Evolutionary conservation across 495 filamentous ascomycete species (phyloP), one percentile per base, ranked within the genome.

Genomic region (Aspergillus hancockii): DNA sequence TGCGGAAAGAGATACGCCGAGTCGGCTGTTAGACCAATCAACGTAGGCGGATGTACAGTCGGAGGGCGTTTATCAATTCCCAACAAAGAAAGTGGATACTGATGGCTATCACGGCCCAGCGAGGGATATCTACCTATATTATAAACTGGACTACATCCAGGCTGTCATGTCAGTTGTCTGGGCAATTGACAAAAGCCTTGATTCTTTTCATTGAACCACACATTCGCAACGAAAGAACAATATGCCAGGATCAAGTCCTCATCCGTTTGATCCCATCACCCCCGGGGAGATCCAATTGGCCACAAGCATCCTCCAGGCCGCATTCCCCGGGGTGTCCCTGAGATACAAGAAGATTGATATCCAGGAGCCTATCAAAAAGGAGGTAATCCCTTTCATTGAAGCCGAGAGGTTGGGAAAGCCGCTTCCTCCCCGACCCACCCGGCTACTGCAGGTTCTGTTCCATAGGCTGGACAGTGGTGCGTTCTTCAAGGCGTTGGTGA

Each of bases 331-430:
- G 16, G 70, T 74, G 21, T 63, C 72, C 54, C 61, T 79, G 54
- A 71, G 76, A 10, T 75, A 76, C 53, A 79, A 79, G 55, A 67
- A 73, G 18, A 78, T 79, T 60, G 76, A 79, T 61, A 66, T 79
- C 12, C 69, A 77, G 10, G 75, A 78, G 43, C 75, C 75, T 12
- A 65, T 70, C 61, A 78, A 78, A 49, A 63, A 70, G 57, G 75
- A 78, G 36, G 71, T 74, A 1, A 53, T 78, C 28, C 75, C 75
- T 8, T 78, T 73, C 49, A 67, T 78, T 13, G 75, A 78, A 57
- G 74, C 75, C 7, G 75, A 78, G 52, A 58, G 75, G 1, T 65
- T 68, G 13, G 62, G 72, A 16, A 58, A 71, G 53, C 68, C 70
- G 3, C 64, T 72, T 1, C 75, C 75, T 0, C 57, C 46, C 0